Conservation (phyloP, 306 rosid genomes). For the Cucurbita maxima region DNA sequence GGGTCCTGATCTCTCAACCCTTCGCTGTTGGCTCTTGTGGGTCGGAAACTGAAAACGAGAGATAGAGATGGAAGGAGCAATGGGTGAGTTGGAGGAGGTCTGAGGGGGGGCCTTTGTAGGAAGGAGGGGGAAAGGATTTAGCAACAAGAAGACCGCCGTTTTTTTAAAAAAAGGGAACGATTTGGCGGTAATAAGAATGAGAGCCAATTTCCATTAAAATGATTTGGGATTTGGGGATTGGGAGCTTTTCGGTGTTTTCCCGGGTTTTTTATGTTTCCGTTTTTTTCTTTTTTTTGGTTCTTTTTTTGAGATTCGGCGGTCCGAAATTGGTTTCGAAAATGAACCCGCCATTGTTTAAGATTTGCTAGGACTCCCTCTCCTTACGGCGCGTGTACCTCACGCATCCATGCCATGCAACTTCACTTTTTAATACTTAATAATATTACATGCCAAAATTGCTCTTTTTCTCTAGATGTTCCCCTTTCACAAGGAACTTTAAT, state of each 20-base stretch:
- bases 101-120: constrained; percentile 9
- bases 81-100: neutral
- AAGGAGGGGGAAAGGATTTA: constrained; percentile 5
- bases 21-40: neutral
- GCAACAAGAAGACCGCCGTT: constrained; percentile 8
- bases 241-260: neutral
- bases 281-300: neutral
- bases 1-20: neutral
- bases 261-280: neutral
- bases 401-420: no score
- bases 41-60: neutral
- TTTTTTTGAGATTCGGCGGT: neutral
- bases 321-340: neutral
- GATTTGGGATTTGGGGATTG: neutral
- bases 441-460: no score
- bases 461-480: no score
- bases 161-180: neutral
- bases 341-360: neutral
- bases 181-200: neutral
- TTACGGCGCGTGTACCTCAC: no score
- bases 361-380: no score
- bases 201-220: neutral
- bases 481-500: no score
- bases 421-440: no score
- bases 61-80: neutral